Percentiles rank a stretch among this genome's conserved stretches.
Evolutionary conservation across 257 asterid species (phyloP).

Genomic region (Salvia rosmarinus): DNA sequence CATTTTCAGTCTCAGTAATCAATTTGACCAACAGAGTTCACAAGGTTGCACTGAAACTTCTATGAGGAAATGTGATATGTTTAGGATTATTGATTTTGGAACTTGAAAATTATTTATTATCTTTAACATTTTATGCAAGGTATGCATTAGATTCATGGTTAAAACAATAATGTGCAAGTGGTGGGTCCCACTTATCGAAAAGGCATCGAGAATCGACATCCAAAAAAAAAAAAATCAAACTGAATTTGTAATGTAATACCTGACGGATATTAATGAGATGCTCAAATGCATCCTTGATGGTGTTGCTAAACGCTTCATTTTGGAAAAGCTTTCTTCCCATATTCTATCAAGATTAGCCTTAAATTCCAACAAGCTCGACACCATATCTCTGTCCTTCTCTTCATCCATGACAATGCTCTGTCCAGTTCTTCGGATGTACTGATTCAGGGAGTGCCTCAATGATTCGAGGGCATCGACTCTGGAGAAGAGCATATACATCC

Average conservation of each 20-base stretch:
- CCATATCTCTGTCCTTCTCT: constrained; percentile 99
- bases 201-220: too few species aligned
- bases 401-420: constrained; percentile 91
- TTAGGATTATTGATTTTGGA: not conserved
- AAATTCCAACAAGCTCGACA: constrained; percentile 79
- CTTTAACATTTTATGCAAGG: too few species aligned
- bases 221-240: constrained; percentile 3
- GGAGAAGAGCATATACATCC: constrained; percentile 73
- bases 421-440: constrained; percentile 86
- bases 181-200: not conserved
- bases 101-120: not conserved
- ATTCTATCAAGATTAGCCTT: constrained; percentile 83
- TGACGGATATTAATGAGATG: constrained; percentile 93
- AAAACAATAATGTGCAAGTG: too few species aligned
- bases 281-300: constrained; percentile 96
- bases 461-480: constrained; percentile 87
- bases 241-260: constrained; percentile 47
- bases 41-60: not conserved
- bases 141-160: not conserved
- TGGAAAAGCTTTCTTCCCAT: constrained; percentile 89
- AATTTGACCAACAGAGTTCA: not conserved
- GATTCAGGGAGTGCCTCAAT: constrained; percentile 75
- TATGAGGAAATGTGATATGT: not conserved
- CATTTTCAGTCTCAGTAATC: not conserved
- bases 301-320: constrained; percentile 89